These are phyloP conservation scores for Pouteria glomerata DNA, from an alignment of 148 eudicot species.

Conservation along the genomic window DNA sequence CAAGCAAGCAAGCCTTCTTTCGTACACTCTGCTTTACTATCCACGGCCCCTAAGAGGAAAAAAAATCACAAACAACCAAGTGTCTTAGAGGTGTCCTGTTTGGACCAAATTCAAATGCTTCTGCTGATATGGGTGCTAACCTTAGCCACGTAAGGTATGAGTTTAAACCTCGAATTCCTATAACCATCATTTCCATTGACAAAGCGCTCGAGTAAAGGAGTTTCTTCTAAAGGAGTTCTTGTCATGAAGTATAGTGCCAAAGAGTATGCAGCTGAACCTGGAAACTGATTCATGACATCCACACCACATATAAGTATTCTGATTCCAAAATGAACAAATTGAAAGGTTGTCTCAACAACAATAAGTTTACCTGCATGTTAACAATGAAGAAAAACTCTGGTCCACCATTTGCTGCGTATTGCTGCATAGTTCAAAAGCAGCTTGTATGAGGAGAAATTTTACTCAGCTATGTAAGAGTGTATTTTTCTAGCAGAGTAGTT, in stretches of 20 bases:
- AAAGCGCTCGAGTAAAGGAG: slow-evolving; percentile 49
- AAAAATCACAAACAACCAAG: too few species aligned
- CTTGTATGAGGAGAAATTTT: neutral
- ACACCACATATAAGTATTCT: neutral
- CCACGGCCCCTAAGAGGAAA: slow-evolving; percentile 62
- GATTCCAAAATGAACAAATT: neutral
- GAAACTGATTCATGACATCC: slow-evolving; percentile 32
- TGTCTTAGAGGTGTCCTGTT: neutral
- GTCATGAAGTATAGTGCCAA: slow-evolving; percentile 55
- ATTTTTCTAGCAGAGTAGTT: neutral
- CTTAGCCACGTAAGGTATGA: slow-evolving; percentile 67
- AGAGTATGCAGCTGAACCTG: slow-evolving; percentile 45
- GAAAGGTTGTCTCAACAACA: neutral
- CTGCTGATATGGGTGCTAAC: slow-evolving; percentile 14
- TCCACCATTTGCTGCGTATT: slow-evolving; percentile 60
- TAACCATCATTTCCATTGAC: slow-evolving; percentile 53
- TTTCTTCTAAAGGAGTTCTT: slow-evolving; percentile 41
- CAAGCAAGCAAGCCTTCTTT: slow-evolving; percentile 65
- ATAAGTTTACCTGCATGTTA: slow-evolving; percentile 51
- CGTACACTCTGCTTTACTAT: slow-evolving; percentile 78
- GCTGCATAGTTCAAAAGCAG: slow-evolving; percentile 30
- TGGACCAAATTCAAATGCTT: neutral
- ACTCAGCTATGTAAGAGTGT: neutral
- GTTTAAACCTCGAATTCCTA: slow-evolving; percentile 64
- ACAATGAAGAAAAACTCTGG: slow-evolving; percentile 65